These are phyloP conservation scores for Acanthamoeba lenticulata DNA, from an alignment of 208 protist genomes.

Conservation along the genomic window DNA sequence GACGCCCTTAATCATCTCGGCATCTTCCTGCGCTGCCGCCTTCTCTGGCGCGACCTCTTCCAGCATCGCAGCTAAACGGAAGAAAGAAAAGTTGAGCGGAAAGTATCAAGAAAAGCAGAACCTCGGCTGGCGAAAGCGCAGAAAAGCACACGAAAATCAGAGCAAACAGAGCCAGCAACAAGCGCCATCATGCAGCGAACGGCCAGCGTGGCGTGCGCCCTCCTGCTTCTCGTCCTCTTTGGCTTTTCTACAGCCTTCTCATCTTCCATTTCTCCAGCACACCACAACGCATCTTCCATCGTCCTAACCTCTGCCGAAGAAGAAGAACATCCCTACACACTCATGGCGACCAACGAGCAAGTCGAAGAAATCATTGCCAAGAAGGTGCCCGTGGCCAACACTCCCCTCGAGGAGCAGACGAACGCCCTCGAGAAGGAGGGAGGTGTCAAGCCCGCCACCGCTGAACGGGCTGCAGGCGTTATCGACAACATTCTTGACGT, in stretches of 20 bases:
- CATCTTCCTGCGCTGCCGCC: background rate
- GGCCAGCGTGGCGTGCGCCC: too few species aligned
- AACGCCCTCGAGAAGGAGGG: background rate
- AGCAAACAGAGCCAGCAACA: background rate
- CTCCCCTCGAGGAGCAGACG: background rate
- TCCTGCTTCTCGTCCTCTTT: background rate
- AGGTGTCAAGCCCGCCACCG: background rate
- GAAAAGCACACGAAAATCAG: background rate
- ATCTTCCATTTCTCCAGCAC: background rate
- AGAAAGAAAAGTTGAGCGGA: too few species aligned
- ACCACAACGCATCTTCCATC: background rate
- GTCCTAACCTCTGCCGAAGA: background rate
- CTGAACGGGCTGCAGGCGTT: background rate
- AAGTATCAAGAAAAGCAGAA: too few species aligned
- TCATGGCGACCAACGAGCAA: background rate
- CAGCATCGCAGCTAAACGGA: too few species aligned
- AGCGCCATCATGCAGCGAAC: background rate
- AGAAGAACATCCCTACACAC: background rate
- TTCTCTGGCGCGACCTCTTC: too few species aligned
- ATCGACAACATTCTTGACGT: background rate
- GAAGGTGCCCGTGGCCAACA: slow-evolving; percentile 19
- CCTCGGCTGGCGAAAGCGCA: background rate
- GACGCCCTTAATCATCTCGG: background rate
- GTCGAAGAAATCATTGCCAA: slow-evolving; percentile 22
- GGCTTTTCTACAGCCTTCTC: background rate